Conservation (phyloP, 192 early-diverging fungal species). For the Hyaloraphidium curvatum region DNA sequence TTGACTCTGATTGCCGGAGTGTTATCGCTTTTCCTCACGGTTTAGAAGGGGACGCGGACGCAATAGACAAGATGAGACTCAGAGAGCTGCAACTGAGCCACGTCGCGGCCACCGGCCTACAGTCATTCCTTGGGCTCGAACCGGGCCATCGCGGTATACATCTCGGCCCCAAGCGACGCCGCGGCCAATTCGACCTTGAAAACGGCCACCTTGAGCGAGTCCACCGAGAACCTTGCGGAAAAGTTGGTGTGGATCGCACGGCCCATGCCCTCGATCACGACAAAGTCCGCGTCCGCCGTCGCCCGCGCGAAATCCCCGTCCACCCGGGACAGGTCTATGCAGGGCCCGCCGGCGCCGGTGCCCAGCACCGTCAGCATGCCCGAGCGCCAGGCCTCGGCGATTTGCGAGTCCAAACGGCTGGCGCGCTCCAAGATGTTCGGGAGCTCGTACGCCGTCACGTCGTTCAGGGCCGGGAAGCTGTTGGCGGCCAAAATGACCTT, state of each 20-base stretch:
- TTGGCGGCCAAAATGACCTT: slow-evolving; percentile 54
- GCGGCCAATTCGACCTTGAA: too few relatives aligned
- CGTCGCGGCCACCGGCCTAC: too few relatives aligned
- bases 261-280: slow-evolving; percentile 38
- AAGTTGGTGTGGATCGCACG: slow-evolving; percentile 70
- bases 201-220: slow-evolving; percentile 56
- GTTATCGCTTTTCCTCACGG: too few relatives aligned
- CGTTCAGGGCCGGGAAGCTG: slow-evolving; percentile 56
- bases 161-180: too few relatives aligned
- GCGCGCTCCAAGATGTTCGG: slow-evolving; percentile 22
- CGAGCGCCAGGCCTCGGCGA: slow-evolving; percentile 12
- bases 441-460: slow-evolving; percentile 52
- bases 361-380: slow-evolving; percentile 30
- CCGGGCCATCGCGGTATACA: too few relatives aligned
- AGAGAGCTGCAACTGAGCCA: too few relatives aligned
- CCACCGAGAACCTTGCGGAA: slow-evolving; percentile 40
- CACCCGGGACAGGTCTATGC: slow-evolving; percentile 46
- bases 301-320: slow-evolving; percentile 33
- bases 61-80: too few relatives aligned
- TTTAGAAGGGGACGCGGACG: too few relatives aligned
- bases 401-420: slow-evolving; percentile 16
- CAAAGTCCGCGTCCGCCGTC: slow-evolving; percentile 38
- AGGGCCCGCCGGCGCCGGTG: slow-evolving; percentile 51
- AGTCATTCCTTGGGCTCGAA: too few relatives aligned
- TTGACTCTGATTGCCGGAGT: too few relatives aligned